phyloP scores from a whole-genome alignment of 768 basidiomycete genomes.

The Podaxis pistillaris region DNA sequence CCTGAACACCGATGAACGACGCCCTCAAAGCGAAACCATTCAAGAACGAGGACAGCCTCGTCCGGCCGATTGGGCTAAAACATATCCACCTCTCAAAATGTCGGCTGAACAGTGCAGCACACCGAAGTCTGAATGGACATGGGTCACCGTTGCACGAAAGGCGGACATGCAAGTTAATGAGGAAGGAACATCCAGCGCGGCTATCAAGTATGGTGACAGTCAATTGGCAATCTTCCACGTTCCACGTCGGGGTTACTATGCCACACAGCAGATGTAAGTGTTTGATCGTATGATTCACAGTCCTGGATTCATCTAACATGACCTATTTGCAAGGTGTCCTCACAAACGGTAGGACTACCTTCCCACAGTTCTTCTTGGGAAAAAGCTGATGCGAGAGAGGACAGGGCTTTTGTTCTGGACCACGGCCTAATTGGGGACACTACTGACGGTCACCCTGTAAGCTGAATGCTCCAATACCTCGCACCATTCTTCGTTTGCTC shows the following conservation, averaged over 20 bases:
- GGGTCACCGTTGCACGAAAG: slow-evolving; percentile 47
- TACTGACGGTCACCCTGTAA: slow-evolving; percentile 49
- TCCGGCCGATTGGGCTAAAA: slow-evolving; percentile 70
- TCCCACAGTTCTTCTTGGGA: no score
- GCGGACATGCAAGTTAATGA: slow-evolving; percentile 48
- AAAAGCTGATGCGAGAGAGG: no score
- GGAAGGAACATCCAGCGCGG: slow-evolving; percentile 45
- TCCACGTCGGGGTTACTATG: slow-evolving; percentile 55
- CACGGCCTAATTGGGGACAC: slow-evolving; percentile 71
- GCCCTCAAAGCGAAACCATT: slow-evolving; percentile 47
- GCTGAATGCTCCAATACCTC: slow-evolving; percentile 17
- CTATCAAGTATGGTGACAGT: slow-evolving; percentile 60
- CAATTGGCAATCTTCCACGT: slow-evolving; percentile 71
- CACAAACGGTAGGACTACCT: slow-evolving; percentile 29
- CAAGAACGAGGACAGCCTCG: slow-evolving; percentile 60
- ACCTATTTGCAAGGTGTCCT: slow-evolving; percentile 29
- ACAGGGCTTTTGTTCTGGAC: slow-evolving; percentile 60
- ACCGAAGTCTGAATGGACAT: slow-evolving; percentile 54
- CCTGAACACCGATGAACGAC: slow-evolving; percentile 56
- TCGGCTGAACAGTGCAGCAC: slow-evolving; percentile 34
- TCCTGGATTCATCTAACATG: neutral
- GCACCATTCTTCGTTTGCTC: no score
- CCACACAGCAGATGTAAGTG: slow-evolving; percentile 60
- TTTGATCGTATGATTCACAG: neutral
- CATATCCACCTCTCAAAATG: slow-evolving; percentile 47